phyloP scores from a whole-genome alignment of 2,329 filamentous ascomycete species.

The Dryadomyces quercivorus region DNA sequence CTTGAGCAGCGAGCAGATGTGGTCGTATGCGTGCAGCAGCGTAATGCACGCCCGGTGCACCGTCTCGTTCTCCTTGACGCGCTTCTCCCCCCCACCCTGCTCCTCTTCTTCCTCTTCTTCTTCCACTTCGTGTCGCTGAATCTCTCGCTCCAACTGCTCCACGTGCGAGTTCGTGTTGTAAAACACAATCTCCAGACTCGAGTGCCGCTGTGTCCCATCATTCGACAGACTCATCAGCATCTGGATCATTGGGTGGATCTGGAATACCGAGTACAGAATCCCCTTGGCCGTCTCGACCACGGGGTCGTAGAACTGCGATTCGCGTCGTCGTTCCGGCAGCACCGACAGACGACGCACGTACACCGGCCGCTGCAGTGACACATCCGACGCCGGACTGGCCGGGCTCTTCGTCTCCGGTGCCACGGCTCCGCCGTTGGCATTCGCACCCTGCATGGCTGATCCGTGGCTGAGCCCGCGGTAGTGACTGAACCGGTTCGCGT shows the following conservation, averaged over 20 bases:
- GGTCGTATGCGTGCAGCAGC: slow-evolving; percentile 51
- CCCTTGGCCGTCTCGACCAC: slow-evolving; percentile 54
- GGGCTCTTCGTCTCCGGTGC: slow-evolving; percentile 31
- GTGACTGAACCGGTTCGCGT: slow-evolving; percentile 48
- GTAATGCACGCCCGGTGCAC: slow-evolving; percentile 52
- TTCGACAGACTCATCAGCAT: slow-evolving; percentile 50
- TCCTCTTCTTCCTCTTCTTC: slow-evolving; percentile 34
- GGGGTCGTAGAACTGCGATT: slow-evolving; percentile 48
- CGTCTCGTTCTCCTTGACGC: slow-evolving; percentile 44
- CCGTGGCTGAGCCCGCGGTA: slow-evolving; percentile 55
- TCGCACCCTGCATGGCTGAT: slow-evolving; percentile 45
- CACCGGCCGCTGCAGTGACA: slow-evolving; percentile 43
- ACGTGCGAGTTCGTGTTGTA: slow-evolving; percentile 57
- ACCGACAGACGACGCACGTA: slow-evolving; percentile 53
- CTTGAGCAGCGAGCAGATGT: slow-evolving; percentile 48
- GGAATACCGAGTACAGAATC: slow-evolving; percentile 54
- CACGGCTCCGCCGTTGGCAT: slow-evolving; percentile 13
- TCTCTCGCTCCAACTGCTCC: slow-evolving; percentile 52
- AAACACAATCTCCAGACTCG: slow-evolving; percentile 54
- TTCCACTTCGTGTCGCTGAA: slow-evolving; percentile 45
- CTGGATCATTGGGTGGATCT: slow-evolving; percentile 57
- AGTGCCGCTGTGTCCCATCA: slow-evolving; percentile 47
- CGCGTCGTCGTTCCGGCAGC: slow-evolving; percentile 49
- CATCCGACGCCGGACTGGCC: slow-evolving; percentile 43
- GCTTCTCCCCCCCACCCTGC: slow-evolving; percentile 26